Evolutionary conservation across 257 asterid genomes (phyloP).

Genomic region (Solanum dulcamara): DNA sequence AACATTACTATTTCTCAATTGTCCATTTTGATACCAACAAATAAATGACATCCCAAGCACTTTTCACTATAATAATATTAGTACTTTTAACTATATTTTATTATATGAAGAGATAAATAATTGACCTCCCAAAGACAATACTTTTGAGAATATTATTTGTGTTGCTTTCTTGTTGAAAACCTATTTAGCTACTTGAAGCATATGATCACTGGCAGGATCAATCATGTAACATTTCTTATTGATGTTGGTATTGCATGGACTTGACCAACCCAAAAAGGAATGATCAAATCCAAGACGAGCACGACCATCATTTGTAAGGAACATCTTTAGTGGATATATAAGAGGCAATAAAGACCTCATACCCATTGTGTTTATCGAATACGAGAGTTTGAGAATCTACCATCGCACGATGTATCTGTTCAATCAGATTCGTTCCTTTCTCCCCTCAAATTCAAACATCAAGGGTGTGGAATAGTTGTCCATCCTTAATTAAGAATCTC

Average conservation of each 20-base stretch:
- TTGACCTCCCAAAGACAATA: not conserved
- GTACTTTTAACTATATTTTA: not conserved
- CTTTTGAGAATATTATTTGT: not conserved
- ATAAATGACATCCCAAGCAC: not conserved
- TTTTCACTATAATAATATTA: not conserved
- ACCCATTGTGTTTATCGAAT: not conserved
- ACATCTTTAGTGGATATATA: too few relatives aligned
- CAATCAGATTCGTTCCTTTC: not conserved
- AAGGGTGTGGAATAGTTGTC: not conserved
- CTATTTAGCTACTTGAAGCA: not conserved
- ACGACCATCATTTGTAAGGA: not conserved
- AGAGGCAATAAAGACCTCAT: not conserved
- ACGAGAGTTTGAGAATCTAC: not conserved
- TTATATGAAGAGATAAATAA: not conserved
- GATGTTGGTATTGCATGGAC: not conserved
- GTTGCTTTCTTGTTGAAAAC: not conserved
- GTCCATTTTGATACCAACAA: not conserved
- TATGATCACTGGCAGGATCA: not conserved
- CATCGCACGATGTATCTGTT: not conserved
- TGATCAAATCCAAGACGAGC: not conserved
- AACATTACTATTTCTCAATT: not conserved
- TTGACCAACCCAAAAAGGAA: not conserved
- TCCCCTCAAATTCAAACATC: not conserved
- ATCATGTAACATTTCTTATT: not conserved
- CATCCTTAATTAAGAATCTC: not conserved